Evolutionary conservation across 2,329 filamentous ascomycete species (phyloP).

Genomic region (Sporothrix pseudoabietina): DNA sequence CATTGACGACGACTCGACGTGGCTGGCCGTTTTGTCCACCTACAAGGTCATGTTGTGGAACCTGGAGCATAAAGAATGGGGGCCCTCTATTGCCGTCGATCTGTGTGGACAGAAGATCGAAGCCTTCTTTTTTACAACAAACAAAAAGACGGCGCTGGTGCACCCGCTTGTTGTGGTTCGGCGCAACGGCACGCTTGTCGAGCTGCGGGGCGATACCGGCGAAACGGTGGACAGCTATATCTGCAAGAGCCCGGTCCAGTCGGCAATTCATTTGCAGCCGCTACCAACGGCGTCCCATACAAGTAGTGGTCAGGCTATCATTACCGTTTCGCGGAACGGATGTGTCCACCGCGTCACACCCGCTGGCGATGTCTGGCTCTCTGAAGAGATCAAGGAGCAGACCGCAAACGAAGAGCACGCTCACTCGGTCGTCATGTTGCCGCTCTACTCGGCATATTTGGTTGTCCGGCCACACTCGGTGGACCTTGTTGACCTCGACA

Average conservation of each 20-base stretch:
- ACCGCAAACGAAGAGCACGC: constrained; percentile 49
- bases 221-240: constrained; percentile 50
- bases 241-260: constrained; percentile 56
- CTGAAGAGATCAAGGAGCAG: constrained; percentile 49
- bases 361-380: constrained; percentile 52
- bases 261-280: constrained; percentile 48
- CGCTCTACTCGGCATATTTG: constrained; percentile 61
- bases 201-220: constrained; percentile 54
- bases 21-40: constrained; percentile 67
- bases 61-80: constrained; percentile 59
- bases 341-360: constrained; percentile 53
- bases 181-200: constrained; percentile 64
- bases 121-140: constrained; percentile 64
- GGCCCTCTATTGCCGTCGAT: constrained; percentile 56
- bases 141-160: constrained; percentile 40
- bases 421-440: constrained; percentile 60
- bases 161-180: constrained; percentile 63
- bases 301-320: constrained; percentile 42
- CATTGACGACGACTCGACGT: constrained; percentile 64
- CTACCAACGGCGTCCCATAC: background rate
- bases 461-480: constrained; percentile 59
- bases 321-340: constrained; percentile 55
- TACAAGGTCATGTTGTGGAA: constrained; percentile 65
- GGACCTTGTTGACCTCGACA: constrained; percentile 63
- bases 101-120: constrained; percentile 60